Evolutionary conservation across 345 rosid species (phyloP), one percentile per base, ranked within the genome.

Genomic region (Trapa incisa): DNA sequence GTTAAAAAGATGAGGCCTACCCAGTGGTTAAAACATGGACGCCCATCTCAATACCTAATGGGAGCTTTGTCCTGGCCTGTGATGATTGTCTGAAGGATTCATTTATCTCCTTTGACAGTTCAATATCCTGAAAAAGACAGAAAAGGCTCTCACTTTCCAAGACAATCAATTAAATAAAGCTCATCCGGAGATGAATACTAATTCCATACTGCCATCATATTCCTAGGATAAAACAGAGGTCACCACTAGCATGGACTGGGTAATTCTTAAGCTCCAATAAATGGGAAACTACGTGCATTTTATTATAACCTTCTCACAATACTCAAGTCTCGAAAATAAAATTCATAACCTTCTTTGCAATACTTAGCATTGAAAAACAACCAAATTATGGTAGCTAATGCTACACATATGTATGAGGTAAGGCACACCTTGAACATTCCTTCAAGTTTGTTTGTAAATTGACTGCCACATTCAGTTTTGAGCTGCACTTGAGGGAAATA

Each of bases 381-480:
- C 54, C 54, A 13, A 50, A 50, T 16, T 2, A 54, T 54, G 60
- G 60, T 35, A 54, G 60, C 32, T 17, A 54, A 17, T 3, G 33
- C 60, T 29, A 54, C 60, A n/a, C 29, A 54, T 16, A 63, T 65
- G 65, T 65, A 29, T 52, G 37, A 52, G 67, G 63, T 74, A 12
- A 65, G 48, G 13, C 70, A 48, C 66, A 91, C 99, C 99, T 94
- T 94, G 78, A 94, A 94, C 99, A 94, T 94, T 68, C 99, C 99
- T 67, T 94, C 99, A 64, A 94, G 99, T 74, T 94, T 94, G 85
- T 94, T 94, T 17, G 97, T 91, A 72, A 94, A 94, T 76, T 94
- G 99, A 76, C 99, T 91, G 69, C 99, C 97, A 76, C 99, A 94
- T 81, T 94, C 99, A 0, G 91, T 94, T 85, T 94, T 94, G 65